Conservation (phyloP, 352 stramenopile species). For the Phytophthora hibernalis region DNA sequence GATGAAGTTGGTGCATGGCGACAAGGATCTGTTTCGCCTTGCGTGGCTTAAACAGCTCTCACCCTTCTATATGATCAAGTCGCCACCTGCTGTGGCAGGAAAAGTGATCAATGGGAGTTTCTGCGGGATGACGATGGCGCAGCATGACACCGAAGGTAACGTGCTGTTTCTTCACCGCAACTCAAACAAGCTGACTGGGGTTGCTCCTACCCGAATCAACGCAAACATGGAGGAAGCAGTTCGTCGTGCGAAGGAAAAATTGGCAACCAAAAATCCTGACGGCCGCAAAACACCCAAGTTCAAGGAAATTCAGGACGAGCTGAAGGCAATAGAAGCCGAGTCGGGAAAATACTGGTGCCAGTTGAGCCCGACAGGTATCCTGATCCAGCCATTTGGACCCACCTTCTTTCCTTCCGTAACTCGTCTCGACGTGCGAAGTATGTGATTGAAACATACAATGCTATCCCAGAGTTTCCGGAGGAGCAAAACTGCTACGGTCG, state of each 20-base stretch:
- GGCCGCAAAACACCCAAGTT: conserved; percentile 33
- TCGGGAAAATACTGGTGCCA: background rate
- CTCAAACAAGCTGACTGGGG: conserved; percentile 41
- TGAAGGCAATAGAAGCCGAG: conserved; percentile 17
- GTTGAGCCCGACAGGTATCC: conserved; percentile 28
- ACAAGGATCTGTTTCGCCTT: conserved; percentile 65
- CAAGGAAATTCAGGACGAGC: conserved; percentile 26
- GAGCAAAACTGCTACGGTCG: conserved; percentile 65
- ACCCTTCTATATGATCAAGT: conserved; percentile 50
- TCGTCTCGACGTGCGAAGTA: conserved; percentile 40
- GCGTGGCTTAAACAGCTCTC: conserved; percentile 54
- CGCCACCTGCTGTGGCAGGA: conserved; percentile 43
- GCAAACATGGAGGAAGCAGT: conserved; percentile 22
- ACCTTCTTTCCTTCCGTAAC: conserved; percentile 66
- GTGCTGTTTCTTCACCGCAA: conserved; percentile 64
- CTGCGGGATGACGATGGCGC: conserved; percentile 58
- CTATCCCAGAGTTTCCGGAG: conserved; percentile 34
- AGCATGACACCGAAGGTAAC: conserved; percentile 40
- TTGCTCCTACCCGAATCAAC: background rate
- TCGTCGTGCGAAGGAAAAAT: conserved; percentile 21
- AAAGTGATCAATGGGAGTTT: conserved; percentile 42
- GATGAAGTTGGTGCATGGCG: conserved; percentile 49
- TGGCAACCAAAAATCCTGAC: conserved; percentile 13
- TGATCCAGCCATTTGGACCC: conserved; percentile 64
- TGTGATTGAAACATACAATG: conserved; percentile 60